Base-by-base conservation (phyloP, 2,329 filamentous ascomycete species). In the Pseudogymnoascus sp. region DNA sequence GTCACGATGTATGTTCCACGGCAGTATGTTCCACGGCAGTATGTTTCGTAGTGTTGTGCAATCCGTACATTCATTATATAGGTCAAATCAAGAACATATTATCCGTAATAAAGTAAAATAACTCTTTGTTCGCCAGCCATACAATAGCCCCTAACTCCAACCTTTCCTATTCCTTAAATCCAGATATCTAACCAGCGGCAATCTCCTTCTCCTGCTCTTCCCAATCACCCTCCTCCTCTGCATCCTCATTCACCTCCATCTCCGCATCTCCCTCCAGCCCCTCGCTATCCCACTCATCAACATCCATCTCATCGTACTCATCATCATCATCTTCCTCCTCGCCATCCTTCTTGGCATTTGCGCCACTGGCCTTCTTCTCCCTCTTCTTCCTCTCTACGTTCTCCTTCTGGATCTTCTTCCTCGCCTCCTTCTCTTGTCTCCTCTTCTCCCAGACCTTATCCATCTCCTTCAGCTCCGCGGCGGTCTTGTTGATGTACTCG, bases 351-450 rank as follows among this genome's bases (percentile, higher is more conserved):
- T 77, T 78, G 12, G 78, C 78, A n/a, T 71, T 75, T 5, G 75
- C 75, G 2, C 75, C 77, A 39, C 78, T 80, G 73, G 66, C 82
- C n/a, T 70, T 73, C 67, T 80, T 84, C 63, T 83, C 81, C 72
- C 87, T 85, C 75, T 83, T 85, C 79, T 97, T 97, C 77, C 83
- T 88, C 77, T 96, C 92, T 1, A 99, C 85, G 70, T 97, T 97
- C 68, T 90, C 92, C 75, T 85, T 92, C 74, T 99, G 95, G 70
- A 91, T 83, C 73, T 87, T 87, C 77, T 86, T 88, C 68, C 95
- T 82, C 63, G 85, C 85, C 64, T 93, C 93, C 79, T 96, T 97
- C 74, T 95, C 90, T 71, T 86, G 85, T 64, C 84, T 83, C 71
- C 85, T 83, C 77, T 88, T 78, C 69, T 92, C 88, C 90, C 95